phyloP scores from a whole-genome alignment of 2,329 filamentous ascomycete genomes.

The Fonsecaea nubica region DNA sequence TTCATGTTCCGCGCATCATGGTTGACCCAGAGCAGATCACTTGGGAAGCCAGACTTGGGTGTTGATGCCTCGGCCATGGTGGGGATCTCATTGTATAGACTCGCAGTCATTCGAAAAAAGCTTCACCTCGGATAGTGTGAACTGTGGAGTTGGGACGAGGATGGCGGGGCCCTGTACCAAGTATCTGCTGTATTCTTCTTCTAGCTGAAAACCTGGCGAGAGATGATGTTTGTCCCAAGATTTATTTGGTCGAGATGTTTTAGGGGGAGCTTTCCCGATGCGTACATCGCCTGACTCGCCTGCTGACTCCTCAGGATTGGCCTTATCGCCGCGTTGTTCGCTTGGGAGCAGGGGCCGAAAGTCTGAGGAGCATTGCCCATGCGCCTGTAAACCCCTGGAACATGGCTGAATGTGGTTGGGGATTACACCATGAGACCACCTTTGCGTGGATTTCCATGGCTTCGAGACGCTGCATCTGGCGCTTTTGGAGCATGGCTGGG shows the following conservation, averaged over 20 bases:
- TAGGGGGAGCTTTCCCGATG: background rate
- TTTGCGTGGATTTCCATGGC: background rate
- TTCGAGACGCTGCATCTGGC: background rate
- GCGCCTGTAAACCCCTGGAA: background rate
- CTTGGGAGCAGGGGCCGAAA: background rate
- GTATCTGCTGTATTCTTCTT: background rate
- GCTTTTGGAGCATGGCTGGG: background rate
- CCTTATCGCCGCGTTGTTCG: background rate
- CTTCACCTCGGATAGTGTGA: background rate
- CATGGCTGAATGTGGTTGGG: background rate
- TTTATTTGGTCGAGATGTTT: background rate
- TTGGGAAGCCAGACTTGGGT: constrained; percentile 4
- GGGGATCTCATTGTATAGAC: constrained; percentile 5
- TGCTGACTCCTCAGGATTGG: background rate
- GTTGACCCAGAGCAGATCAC: constrained; percentile 16
- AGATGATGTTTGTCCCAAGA: background rate
- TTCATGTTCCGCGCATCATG: constrained; percentile 21
- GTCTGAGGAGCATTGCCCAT: background rate
- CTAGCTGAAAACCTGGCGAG: background rate
- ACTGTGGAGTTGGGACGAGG: background rate
- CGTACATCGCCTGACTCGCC: background rate
- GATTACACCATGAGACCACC: background rate
- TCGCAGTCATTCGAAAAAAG: background rate
- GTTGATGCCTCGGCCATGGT: constrained; percentile 8
- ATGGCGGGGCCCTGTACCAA: background rate